Base-by-base conservation (phyloP, 2,329 filamentous ascomycete species). In the Calycina herbarum region DNA sequence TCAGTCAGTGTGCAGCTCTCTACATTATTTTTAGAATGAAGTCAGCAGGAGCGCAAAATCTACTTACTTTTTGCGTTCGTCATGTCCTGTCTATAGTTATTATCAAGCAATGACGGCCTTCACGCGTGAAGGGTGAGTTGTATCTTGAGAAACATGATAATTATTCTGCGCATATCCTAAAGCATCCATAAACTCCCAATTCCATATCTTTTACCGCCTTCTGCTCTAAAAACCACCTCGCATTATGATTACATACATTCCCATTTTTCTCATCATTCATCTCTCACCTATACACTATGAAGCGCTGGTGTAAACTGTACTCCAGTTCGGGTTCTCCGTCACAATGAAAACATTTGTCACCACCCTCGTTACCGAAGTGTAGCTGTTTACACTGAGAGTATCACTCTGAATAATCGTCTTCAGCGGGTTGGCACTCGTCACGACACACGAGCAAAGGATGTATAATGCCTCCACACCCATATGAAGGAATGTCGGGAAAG, bases 311-410 rank as follows among this genome's bases (percentile, higher is more conserved):
- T 61, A 61, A 5, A 61, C 59, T 8, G 59, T 61, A 42, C 59
- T 61, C 59, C 59, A 61, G n/a, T 61, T 61, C n/a, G 38, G 38
- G 33, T 61, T 40, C 24, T 48, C 59, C 35, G 35, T 61, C 20
- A 40, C 24, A 24, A 11, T 15, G 17, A 31, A 7, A 20, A 33
- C 27, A 1, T 51, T 61, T 15, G 42, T 61, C 13, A 17, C 35
- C 10, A 29, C 31, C 29, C 38, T 51, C 4, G 59, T 61, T 1
- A 51, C 42, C 1, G 17, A n/a, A 17, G 56, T 35, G 5, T 38
- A 42, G 20, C 20, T 51, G 6, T 51, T 29, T 0, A 38, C 31
- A 51, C 5, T 61, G 5, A 45, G 20, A 3, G 15, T 24, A 40
- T 35, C 29, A 24, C 15, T 62, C 48, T n/a, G 10, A 7, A 13